Evolutionary conservation across 768 basidiomycete genomes (phyloP), one percentile per base, ranked within the genome.

Genomic region (Tephrocybe sp.): DNA sequence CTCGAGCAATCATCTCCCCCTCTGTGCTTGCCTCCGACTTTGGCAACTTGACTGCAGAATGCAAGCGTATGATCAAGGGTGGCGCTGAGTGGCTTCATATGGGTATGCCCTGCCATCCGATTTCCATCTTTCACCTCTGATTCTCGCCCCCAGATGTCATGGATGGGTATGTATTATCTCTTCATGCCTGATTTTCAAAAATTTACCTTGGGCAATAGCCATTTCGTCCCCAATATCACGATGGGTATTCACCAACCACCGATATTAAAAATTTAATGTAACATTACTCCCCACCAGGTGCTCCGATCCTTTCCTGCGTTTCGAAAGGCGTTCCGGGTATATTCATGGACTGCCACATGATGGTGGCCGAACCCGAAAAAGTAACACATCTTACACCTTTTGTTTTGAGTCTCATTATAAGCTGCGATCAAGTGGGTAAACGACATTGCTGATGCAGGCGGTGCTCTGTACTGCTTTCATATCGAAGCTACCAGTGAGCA

Each of bases 261-360:
- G 38, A 31, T 39, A 40, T 47, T 7, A n/a, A n/a, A 45, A 13
- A 22, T 29, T 19, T 7, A 27, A 11, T n/a, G 24, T 47, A 30
- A 44, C 16, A 55, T 29, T 47, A 37, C 23, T 27, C 11, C 24
- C 13, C 42, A 18, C 3, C 64, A 93, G 91, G 94, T 50, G 85
- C 91, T 27, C 94, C 95, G 6, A 80, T 98, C 42, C 79, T 98
- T 25, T 76, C 88, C 24, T 90, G 86, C 57, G 85, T 99, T 18
- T 75, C 79, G 45, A 93, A 93, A 67, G 81, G 84, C 29, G 81
- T 97, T 18, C 94, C 95, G 2, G 91, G 82, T 45, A 97, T 97
- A 59, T 98, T 94, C 74, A 98, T 99, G 95, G 97, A 99, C 69
- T 97, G 94, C 68, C 97, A 99, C 70, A 98, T 98, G 97, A 99